Conservation (phyloP, 768 basidiomycete genomes). For the Xerocomellus intermedius region DNA sequence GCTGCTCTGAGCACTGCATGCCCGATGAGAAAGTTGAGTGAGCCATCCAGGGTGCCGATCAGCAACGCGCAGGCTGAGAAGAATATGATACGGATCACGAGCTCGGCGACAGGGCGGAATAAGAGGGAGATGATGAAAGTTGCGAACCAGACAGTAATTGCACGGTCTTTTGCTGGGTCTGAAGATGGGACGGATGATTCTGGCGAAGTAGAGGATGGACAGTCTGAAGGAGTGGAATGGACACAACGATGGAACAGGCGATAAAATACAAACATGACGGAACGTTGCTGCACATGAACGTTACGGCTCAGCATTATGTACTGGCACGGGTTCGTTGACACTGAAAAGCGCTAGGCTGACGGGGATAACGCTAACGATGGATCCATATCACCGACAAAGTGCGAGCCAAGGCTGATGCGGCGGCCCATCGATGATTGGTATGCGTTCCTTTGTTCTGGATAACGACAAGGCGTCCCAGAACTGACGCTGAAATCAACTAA, state of each 20-base stretch:
- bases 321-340: not conserved
- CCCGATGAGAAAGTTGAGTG: constrained; percentile 10
- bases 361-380: no score
- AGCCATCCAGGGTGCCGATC: constrained; percentile 5
- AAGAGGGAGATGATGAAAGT: constrained; percentile 12
- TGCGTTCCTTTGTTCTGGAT: not conserved
- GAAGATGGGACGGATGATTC: not conserved
- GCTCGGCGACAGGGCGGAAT: constrained; percentile 5
- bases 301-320: not conserved
- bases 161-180: constrained; percentile 3
- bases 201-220: not conserved
- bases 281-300: not conserved
- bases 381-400: no score
- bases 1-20: constrained; percentile 14
- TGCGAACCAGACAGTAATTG: constrained; percentile 10
- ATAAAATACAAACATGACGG: constrained; percentile 12
- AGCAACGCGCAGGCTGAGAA: constrained; percentile 3
- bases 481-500: not conserved
- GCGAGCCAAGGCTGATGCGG: no score
- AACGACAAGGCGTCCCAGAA: not conserved
- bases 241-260: constrained; percentile 8
- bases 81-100: constrained; percentile 8
- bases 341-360: no score
- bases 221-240: not conserved
- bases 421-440: no score